Evolutionary conservation across 345 rosid species (phyloP), one percentile per base, ranked within the genome.

Genomic region (Populus simonii): DNA sequence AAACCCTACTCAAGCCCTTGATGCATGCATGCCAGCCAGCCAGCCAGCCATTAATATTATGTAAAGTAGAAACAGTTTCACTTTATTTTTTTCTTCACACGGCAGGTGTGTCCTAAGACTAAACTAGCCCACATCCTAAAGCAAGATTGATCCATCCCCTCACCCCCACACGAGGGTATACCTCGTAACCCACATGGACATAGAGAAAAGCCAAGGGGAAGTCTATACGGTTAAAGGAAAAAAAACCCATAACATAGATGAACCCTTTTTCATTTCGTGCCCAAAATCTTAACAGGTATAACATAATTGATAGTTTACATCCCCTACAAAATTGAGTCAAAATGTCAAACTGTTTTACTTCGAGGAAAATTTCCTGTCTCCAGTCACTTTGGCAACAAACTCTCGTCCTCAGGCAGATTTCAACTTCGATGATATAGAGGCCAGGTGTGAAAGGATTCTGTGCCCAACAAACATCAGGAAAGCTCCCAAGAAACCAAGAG

Each of bases 381-480:
- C 61, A 51, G 51, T 61, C 36, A 73, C 22, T 13, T 73, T 15
- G 11, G 35, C 25, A 62, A 23, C 61, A 23, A 53, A 17, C 9
- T 47, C 43, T n/a, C 57, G 51, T 45, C 31, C 57, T 81, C 80
- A 83, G 31, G 85, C 80, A 41, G 99, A 92, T 86, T 96, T 96
- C 84, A 92, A 76, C 84, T 96, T 96, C 83, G 95, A 47, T 11
- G 99, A 89, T 23, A 91, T 72, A 22, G 97, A 82, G 10, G 99
- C 95, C 73, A 92, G 86, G 79, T 91, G 85, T 36, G 98, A 94
- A 29, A 94, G 97, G 82, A 76, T 83, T 78, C 97, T 83, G 87
- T 94, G 99, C 62, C 99, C 99, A 1, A 90, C 94, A 25, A 94
- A 84, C 89, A 94, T 78, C 69, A 94, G 86, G 83, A 91, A 92